Base-by-base conservation (phyloP, 495 filamentous ascomycete species). In the Aspergillus homomorphus region DNA sequence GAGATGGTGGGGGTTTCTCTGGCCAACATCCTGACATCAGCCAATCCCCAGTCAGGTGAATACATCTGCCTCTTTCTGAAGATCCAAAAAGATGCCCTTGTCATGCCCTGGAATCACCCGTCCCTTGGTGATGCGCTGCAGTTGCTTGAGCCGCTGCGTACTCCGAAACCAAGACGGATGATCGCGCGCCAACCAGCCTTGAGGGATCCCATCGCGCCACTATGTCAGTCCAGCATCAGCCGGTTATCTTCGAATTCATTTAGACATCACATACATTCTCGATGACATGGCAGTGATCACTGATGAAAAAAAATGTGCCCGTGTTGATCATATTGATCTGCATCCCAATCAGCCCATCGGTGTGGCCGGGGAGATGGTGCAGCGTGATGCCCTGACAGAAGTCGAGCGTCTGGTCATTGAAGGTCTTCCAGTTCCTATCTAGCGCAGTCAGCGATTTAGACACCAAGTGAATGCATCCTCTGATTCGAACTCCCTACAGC, bases 281-380 rank as follows among this genome's bases (percentile, higher is more conserved):
- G 4, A 44, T 58, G 0, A 78, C 67, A 60, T 78, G 74, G 48
- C 69, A 78, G 56, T 76, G 74, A 62, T 79, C 77, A 9, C 65
- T 73, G 1, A 72, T 78, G 63, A 69, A 78, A 30, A 80, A 71
- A 56, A 75, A 78, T 0, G 74, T 73, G n/a, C 75, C 76, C 44
- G 62, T 60, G 1, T 75, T 55, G 2, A 45, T 45, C 30, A 78
- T 56, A 45, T 79, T 78, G 0, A 79, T 57, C 55, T 77, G 73
- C 67, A 78, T 66, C 15, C 71, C 66, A 33, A 60, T 67, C 0
- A 78, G 54, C 0, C 76, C 75, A 0, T 73, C 72, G 0, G 73
- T 78, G 49, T 77, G 75, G 0, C 76, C 76, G 0, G 77, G 73
- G 2, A 62, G 60, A 58, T 74, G 77, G 24, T 73, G 64, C 4